A percentile compares a stretch with the other conserved stretches of the same genome.
These are phyloP conservation scores for Parachaetomium inaequale DNA, from an alignment of 495 filamentous ascomycete genomes.

Conservation along the genomic window DNA sequence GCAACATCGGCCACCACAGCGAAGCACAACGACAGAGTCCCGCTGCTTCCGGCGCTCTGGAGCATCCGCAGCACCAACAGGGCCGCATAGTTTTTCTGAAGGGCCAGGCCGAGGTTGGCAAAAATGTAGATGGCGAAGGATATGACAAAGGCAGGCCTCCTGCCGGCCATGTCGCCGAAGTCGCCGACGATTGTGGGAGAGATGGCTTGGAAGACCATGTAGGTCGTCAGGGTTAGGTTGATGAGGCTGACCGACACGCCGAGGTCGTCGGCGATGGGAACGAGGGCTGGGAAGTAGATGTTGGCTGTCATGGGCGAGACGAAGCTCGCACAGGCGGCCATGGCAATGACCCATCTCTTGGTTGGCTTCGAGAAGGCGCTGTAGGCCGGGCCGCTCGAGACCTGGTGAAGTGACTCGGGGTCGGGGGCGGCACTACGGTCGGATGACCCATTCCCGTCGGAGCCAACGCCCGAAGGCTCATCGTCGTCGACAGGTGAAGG, in stretches of 20 bases:
- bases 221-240: constrained; percentile 65
- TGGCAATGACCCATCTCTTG: constrained; percentile 60
- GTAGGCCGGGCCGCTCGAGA: constrained; percentile 46
- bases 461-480: neutral
- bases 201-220: constrained; percentile 61
- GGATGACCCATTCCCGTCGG: neutral
- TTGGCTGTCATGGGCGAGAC: constrained; percentile 73
- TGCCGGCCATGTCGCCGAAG: constrained; percentile 56
- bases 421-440: constrained; percentile 14
- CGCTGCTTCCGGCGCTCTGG: constrained; percentile 59
- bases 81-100: constrained; percentile 57
- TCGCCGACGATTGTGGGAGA: constrained; percentile 58
- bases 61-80: constrained; percentile 60
- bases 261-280: constrained; percentile 52
- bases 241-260: constrained; percentile 57
- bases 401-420: constrained; percentile 30
- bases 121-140: constrained; percentile 56
- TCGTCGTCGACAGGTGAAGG: neutral
- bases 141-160: constrained; percentile 58
- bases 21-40: constrained; percentile 54
- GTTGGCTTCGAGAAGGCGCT: constrained; percentile 54
- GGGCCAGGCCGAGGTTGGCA: constrained; percentile 61
- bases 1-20: constrained; percentile 62
- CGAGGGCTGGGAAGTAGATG: constrained; percentile 76
- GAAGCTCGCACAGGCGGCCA: constrained; percentile 62